Conservation (phyloP, 2,329 filamentous ascomycete species). For the Pseudohalonectria lignicola region DNA sequence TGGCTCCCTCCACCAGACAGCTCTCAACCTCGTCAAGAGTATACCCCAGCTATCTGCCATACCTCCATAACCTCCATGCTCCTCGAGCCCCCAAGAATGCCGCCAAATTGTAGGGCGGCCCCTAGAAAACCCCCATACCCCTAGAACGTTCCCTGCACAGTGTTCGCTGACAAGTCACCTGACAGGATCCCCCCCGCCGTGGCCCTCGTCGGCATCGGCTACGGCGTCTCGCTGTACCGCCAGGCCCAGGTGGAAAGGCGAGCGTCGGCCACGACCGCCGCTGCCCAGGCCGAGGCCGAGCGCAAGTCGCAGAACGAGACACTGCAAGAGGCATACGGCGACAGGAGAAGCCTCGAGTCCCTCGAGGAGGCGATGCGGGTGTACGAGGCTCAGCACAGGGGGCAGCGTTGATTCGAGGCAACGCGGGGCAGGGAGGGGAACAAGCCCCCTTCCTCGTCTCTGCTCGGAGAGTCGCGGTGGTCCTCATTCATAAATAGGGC, state of each 20-base stretch:
- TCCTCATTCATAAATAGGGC: too few relatives aligned
- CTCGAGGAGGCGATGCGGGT: conserved; percentile 17
- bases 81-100: conserved; percentile 7
- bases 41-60: conserved; percentile 18
- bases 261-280: not conserved
- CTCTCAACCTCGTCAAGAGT: conserved; percentile 8
- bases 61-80: conserved; percentile 16
- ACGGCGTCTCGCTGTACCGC: conserved; percentile 13
- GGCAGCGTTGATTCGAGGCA: too few relatives aligned
- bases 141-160: not conserved
- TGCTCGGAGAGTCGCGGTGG: too few relatives aligned
- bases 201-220: conserved; percentile 12
- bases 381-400: conserved; percentile 15
- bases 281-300: conserved; percentile 8
- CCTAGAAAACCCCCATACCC: too few relatives aligned
- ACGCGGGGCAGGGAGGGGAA: too few relatives aligned
- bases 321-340: conserved; percentile 19
- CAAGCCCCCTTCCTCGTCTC: too few relatives aligned
- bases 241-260: conserved; percentile 5
- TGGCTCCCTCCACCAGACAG: conserved; percentile 1
- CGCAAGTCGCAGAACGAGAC: conserved; percentile 8
- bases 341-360: conserved; percentile 17
- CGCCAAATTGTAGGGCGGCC: not conserved
- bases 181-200: conserved; percentile 13
- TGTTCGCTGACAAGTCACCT: not conserved